Conservation (phyloP, 2,329 filamentous ascomycete genomes). For the Calonectria pseudoreteaudii region DNA sequence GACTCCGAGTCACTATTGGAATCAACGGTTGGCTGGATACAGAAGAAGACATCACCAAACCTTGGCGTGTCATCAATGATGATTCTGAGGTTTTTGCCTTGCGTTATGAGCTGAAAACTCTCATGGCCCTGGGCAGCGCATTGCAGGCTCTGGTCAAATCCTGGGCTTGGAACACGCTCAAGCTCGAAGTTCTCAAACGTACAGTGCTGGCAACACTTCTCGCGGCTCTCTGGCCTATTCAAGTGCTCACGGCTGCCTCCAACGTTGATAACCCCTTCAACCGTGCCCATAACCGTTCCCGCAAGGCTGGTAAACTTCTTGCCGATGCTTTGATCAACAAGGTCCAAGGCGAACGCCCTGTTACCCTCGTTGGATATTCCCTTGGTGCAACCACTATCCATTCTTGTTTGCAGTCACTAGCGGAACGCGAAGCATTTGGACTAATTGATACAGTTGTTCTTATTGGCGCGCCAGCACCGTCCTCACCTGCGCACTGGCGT, state of each 20-base stretch:
- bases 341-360: slow-evolving; percentile 83
- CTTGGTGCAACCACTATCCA: slow-evolving; percentile 86
- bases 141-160: slow-evolving; percentile 79
- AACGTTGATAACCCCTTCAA: slow-evolving; percentile 86
- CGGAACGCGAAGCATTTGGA: slow-evolving; percentile 83
- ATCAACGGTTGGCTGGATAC: slow-evolving; percentile 88
- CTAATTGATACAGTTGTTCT: slow-evolving; percentile 86
- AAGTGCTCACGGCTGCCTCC: slow-evolving; percentile 73
- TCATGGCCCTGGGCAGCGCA: slow-evolving; percentile 81
- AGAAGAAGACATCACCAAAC: slow-evolving; percentile 79
- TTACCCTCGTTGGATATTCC: slow-evolving; percentile 85
- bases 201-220: slow-evolving; percentile 77
- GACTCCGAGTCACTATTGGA: slow-evolving; percentile 84
- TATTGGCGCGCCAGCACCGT: slow-evolving; percentile 84
- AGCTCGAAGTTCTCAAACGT: slow-evolving; percentile 78
- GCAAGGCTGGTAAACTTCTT: slow-evolving; percentile 83
- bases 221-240: slow-evolving; percentile 77
- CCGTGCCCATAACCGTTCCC: slow-evolving; percentile 79
- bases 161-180: slow-evolving; percentile 80
- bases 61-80: slow-evolving; percentile 80
- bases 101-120: slow-evolving; percentile 82
- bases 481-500: slow-evolving; percentile 78
- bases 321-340: slow-evolving; percentile 86
- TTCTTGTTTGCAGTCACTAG: slow-evolving; percentile 81
- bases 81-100: slow-evolving; percentile 86